Evolutionary conservation across 1,284 basidiomycete genomes (phyloP), one percentile per base, ranked within the genome.

Genomic region (Cryptococcus deneoformans): DNA sequence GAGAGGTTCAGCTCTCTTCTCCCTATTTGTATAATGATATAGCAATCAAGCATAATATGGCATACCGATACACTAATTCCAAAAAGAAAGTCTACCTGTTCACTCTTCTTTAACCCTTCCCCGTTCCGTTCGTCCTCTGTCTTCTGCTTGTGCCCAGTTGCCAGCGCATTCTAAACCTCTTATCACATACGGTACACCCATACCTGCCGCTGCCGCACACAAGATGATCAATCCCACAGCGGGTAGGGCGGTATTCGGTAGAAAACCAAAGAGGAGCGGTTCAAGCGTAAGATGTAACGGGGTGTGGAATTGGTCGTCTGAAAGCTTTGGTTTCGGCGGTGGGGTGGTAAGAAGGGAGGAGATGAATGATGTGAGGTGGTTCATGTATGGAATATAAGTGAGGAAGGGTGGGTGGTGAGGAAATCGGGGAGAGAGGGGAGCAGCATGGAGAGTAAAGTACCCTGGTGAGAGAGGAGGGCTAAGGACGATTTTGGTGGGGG

Each of bases 161-260:
- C 54, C 42, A 39, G 45, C 38, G 16, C 14, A 7, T 34, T 65
- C 66, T 2, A 70, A 24, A 3, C 47, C 46, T 7, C 43, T 38
- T 37, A 67, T 65, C 6, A 68, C 42, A 12, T 8, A 47, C 2
- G 68, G 68, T 7, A 63, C 56, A 29, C 16, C 34, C 3, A 55
- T n/a, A 2, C 52, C 54, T 2, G 60, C 62, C 2, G 54, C 56
- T 2, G 50, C 1, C 6, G 48, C 59, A 37, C 63, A 57, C 16
- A 68, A 14, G 11, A 66, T 4, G 6, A 72, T 64, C n/a, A 50
- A 42, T 9, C 49, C 29, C 12, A 72, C 46, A 3, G 66, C 57
- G 5, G 66, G 61, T 11, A 69, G 8, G 6, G 67, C 64, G 5
- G 71, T 71, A 16, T 50, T 45, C 1, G 74, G 74, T 12, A 76